These are phyloP conservation scores for Mycena epipterygia DNA, from an alignment of 768 basidiomycete genomes.

Conservation along the genomic window DNA sequence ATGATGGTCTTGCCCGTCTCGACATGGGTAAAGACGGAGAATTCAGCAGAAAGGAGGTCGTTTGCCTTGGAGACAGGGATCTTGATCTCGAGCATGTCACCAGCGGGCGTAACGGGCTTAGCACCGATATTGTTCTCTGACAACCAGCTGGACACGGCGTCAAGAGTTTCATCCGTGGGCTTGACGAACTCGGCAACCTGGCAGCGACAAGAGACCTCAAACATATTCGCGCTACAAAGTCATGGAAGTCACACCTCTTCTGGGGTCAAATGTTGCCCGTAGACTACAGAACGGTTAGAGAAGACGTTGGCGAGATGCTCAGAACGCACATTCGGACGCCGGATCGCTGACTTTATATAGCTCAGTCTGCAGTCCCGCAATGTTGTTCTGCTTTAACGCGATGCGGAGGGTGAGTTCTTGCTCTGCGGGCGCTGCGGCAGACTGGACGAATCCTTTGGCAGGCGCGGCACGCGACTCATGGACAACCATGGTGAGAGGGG, in stretches of 20 bases:
- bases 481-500: constrained; percentile 4
- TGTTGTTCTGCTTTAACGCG: constrained; percentile 12
- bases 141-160: constrained; percentile 53
- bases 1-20: constrained; percentile 26
- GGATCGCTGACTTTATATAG: constrained; percentile 18
- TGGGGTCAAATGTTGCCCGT: constrained; percentile 8
- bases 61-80: constrained; percentile 33
- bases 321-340: constrained; percentile 3
- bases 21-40: no score
- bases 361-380: constrained; percentile 19
- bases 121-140: constrained; percentile 46
- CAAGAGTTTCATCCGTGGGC: constrained; percentile 49
- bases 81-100: constrained; percentile 36
- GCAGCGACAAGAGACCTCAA: not conserved
- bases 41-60: constrained; percentile 35
- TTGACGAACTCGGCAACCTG: constrained; percentile 52
- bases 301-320: not conserved
- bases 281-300: constrained; percentile 2
- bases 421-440: not conserved
- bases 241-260: constrained; percentile 8
- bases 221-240: not conserved
- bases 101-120: constrained; percentile 28
- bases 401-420: constrained; percentile 23
- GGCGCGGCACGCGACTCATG: constrained; percentile 16
- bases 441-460: constrained; percentile 11